These are phyloP conservation scores for Backusella tuberculispora DNA, from an alignment of 192 early-diverging fungal species.

Conservation along the genomic window DNA sequence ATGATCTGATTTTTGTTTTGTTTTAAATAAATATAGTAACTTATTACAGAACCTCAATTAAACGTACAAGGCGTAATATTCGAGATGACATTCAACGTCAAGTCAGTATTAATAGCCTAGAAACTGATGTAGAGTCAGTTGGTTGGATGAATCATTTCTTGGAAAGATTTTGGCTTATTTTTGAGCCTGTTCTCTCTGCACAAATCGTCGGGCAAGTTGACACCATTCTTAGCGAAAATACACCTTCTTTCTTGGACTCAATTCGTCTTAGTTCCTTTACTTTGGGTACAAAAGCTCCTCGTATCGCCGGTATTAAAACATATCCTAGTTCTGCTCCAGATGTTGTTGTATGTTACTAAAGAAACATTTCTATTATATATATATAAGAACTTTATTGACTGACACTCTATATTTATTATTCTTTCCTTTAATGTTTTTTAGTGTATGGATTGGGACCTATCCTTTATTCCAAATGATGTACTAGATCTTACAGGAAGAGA, in stretches of 20 bases:
- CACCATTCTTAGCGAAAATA: conserved; percentile 68
- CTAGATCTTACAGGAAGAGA: conserved; percentile 69
- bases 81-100: conserved; percentile 72
- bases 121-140: conserved; percentile 62
- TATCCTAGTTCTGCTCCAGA: conserved; percentile 76
- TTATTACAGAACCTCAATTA: conserved; percentile 76
- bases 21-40: conserved; percentile 42
- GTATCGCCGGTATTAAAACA: conserved; percentile 69
- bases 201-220: conserved; percentile 75
- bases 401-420: background rate
- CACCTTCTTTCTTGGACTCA: conserved; percentile 81
- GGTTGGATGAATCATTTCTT: conserved; percentile 90
- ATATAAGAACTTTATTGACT: too few species aligned
- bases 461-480: conserved; percentile 84
- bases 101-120: conserved; percentile 52
- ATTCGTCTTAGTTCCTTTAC: conserved; percentile 76
- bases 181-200: conserved; percentile 82
- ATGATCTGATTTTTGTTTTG: conserved; percentile 23
- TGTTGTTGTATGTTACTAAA: conserved; percentile 21
- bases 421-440: too few species aligned
- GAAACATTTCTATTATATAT: too few species aligned
- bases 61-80: conserved; percentile 68
- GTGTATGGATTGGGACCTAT: conserved; percentile 90
- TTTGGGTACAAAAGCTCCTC: conserved; percentile 76
- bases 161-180: conserved; percentile 87